Evolutionary conservation across 371 early-diverging fungal species (phyloP), one percentile per base, ranked within the genome.

Genomic region (Mortierella sp.): DNA sequence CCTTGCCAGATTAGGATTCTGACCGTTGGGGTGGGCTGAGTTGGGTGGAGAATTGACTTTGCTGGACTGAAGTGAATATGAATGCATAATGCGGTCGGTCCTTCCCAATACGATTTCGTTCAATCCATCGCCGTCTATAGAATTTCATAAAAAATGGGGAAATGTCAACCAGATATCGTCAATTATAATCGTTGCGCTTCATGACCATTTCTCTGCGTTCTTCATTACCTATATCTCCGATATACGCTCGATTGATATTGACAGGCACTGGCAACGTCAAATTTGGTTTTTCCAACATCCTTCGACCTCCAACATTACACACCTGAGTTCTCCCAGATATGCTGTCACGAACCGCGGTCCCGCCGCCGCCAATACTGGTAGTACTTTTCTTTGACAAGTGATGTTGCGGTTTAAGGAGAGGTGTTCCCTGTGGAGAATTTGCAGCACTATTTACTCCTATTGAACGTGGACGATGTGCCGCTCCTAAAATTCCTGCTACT

Each of bases 71-170:
- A 81, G 73, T 21, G 76, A 47, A 47, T 81, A 93, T n/a, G 92
- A 87, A 66, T 95, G 93, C 60, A 95, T 77, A 58, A 95, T 92
- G 0, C 95, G 89, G 76, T 95, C 95, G 21, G 95, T 94, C n/a
- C 94, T 88, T 1, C 92, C 94, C 21, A 95, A 76, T 2, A 95
- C 89, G 6, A 95, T 82, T 73, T 95, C 94, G 63, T 95, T 95
- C 55, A 89, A 63, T 2, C 90, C 90, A 70, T 94, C 93, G 50
- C 90, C 92, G 70, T 95, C 94, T 90, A 45, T 6, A 55, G 55
- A 55, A 19, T 55, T 6, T 13, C 55, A 24, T n/a, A 52, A 52
- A 43, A 43, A 15, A 4, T 10, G 15, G 10, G 10, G 4, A 43
- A 43, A 9, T 43, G 43, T 43, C 43, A 43, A 15, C 15, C 43